A percentile compares a stretch with the other conserved stretches of the same genome.
Evolutionary conservation across 164 flowering plant species (phyloP).

Genomic region (Saururus chinensis): DNA sequence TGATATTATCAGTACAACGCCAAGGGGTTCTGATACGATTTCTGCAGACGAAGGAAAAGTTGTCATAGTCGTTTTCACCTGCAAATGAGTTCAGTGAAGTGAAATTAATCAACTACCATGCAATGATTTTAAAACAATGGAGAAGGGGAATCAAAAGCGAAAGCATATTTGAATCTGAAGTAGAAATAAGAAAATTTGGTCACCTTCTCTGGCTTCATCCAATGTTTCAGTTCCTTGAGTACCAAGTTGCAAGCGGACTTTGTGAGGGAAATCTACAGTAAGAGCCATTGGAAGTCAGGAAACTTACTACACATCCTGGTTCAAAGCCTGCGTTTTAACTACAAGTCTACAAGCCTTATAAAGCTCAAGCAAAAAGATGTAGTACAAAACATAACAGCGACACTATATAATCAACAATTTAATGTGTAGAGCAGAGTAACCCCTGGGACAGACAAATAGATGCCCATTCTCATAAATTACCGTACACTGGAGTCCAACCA

Average conservation of each 20-base stretch:
- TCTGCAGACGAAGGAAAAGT: constrained; percentile 62
- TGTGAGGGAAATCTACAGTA: constrained; percentile 10
- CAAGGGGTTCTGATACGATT: constrained; percentile 67
- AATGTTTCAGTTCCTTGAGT: constrained; percentile 9
- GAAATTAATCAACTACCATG: background rate
- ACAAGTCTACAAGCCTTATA: background rate
- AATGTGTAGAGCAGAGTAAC: too few species aligned
- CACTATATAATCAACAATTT: too few species aligned
- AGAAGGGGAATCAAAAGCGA: background rate
- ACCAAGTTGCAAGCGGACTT: constrained; percentile 1
- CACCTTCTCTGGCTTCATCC: constrained; percentile 14
- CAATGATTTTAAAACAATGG: background rate
- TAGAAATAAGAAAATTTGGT: background rate
- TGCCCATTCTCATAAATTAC: too few species aligned
- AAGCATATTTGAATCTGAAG: too few species aligned
- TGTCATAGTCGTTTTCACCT: constrained; percentile 43
- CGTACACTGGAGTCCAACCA: too few species aligned
- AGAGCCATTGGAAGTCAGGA: too few species aligned
- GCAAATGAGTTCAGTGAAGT: too few species aligned
- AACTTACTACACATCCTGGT: too few species aligned
- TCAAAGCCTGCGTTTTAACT: background rate
- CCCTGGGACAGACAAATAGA: too few species aligned
- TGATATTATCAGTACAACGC: constrained; percentile 54
- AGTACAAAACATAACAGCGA: background rate
- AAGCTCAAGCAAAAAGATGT: background rate